Conservation (phyloP, 2,329 filamentous ascomycete species). For the Clonostachys byssicola region DNA sequence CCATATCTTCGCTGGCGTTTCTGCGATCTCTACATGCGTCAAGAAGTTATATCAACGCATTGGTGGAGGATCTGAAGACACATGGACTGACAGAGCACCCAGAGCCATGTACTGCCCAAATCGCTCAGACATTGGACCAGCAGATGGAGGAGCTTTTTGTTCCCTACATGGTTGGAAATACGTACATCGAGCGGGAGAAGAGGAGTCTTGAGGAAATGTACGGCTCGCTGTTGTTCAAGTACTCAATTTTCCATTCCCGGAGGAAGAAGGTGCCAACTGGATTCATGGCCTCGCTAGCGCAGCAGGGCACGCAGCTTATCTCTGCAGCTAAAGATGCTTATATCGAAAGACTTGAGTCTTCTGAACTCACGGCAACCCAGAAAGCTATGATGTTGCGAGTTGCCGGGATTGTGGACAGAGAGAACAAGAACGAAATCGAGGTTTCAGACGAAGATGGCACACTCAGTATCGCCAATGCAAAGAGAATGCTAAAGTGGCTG, state of each 20-base stretch:
- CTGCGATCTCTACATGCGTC: constrained; percentile 87
- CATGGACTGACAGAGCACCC: constrained; percentile 95
- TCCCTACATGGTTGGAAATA: constrained; percentile 64
- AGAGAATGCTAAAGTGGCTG: constrained; percentile 96
- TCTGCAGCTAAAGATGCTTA: constrained; percentile 88
- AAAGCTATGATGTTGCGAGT: constrained; percentile 87
- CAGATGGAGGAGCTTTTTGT: constrained; percentile 76
- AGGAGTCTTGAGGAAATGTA: constrained; percentile 75
- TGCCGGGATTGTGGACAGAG: constrained; percentile 74
- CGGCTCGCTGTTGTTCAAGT: constrained; percentile 92
- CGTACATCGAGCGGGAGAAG: constrained; percentile 66
- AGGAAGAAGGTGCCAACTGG: constrained; percentile 85
- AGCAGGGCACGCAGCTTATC: constrained; percentile 84
- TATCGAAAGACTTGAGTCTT: constrained; percentile 81
- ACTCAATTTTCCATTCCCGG: constrained; percentile 87
- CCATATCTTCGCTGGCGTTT: constrained; percentile 88
- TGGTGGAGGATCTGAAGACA: constrained; percentile 90
- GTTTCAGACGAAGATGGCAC: constrained; percentile 86
- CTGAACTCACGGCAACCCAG: constrained; percentile 82
- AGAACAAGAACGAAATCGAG: constrained; percentile 81
- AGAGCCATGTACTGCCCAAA: constrained; percentile 83
- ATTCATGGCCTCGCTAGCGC: constrained; percentile 88
- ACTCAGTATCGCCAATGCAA: constrained; percentile 81
- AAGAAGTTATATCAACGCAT: constrained; percentile 76
- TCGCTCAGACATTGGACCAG: constrained; percentile 69